These are phyloP conservation scores for Trametes pubescens DNA, from an alignment of 1,284 basidiomycete species.

Conservation along the genomic window DNA sequence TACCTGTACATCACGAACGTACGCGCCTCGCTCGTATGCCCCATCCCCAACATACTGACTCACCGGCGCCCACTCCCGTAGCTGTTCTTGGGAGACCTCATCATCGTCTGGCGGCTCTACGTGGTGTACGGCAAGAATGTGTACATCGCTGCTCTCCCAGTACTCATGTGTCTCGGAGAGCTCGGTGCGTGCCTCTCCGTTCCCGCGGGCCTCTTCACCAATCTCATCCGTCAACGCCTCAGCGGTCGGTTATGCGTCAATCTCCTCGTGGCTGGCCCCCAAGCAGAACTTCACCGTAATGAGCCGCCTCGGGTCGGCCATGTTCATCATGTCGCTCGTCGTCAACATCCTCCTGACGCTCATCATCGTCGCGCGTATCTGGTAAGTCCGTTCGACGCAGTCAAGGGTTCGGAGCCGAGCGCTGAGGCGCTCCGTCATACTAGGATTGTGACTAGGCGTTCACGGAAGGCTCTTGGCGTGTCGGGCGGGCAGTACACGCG, in stretches of 20 bases:
- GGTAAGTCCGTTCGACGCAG: background rate
- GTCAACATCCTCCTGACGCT: conserved; percentile 21
- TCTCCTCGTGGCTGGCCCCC: background rate
- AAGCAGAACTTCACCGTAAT: conserved; percentile 13
- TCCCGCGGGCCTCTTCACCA: background rate
- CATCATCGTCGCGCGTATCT: conserved; percentile 19
- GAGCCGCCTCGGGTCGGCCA: conserved; percentile 28
- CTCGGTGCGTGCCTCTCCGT: background rate
- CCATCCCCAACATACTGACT: no score
- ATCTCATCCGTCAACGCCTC: background rate
- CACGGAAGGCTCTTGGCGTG: conserved; percentile 1
- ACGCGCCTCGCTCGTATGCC: background rate
- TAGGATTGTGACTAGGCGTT: conserved; percentile 10
- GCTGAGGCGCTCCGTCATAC: background rate
- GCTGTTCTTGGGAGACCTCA: conserved; percentile 11
- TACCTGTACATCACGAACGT: conserved; percentile 22
- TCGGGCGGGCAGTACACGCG: conserved; percentile 11
- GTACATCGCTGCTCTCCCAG: background rate
- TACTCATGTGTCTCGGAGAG: conserved; percentile 1
- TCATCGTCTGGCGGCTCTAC: conserved; percentile 15
- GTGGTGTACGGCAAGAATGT: conserved; percentile 9
- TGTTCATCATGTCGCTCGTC: conserved; percentile 22
- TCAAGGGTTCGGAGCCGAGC: background rate
- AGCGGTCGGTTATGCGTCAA: background rate
- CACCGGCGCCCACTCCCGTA: background rate